Conservation (phyloP, 495 filamentous ascomycete genomes). For the Neurospora cerealis region DNA sequence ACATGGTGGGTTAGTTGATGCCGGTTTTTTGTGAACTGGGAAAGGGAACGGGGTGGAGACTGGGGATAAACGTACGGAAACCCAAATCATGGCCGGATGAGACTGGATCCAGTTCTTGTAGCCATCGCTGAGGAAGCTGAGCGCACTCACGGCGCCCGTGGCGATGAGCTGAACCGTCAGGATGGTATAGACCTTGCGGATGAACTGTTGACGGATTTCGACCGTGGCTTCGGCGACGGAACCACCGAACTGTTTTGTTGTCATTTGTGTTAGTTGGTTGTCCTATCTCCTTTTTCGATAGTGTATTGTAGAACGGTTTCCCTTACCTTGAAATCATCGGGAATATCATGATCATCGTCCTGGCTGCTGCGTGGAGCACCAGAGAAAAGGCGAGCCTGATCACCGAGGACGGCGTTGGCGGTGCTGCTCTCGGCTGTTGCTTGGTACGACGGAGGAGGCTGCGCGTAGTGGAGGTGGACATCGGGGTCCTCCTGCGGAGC, state of each 20-base stretch:
- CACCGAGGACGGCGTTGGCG: conserved; percentile 25
- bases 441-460: conserved; percentile 77
- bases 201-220: conserved; percentile 94
- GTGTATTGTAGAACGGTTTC: neutral
- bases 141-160: conserved; percentile 67
- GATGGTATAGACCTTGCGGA: conserved; percentile 64
- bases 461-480: conserved; percentile 49
- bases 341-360: conserved; percentile 60
- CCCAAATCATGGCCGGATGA: conserved; percentile 75
- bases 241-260: conserved; percentile 61
- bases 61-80: conserved; percentile 40
- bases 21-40: no score
- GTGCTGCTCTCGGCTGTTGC: conserved; percentile 28
- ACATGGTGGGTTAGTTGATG: neutral
- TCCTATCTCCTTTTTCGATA: neutral
- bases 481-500: conserved; percentile 71
- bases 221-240: conserved; percentile 86
- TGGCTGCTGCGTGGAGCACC: conserved; percentile 62
- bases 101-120: conserved; percentile 86
- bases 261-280: neutral
- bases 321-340: conserved; percentile 91
- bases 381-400: conserved; percentile 29
- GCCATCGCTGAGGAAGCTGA: conserved; percentile 70
- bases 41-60: no score
- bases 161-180: conserved; percentile 74